Evolutionary conservation across 495 filamentous ascomycete species (phyloP).

Genomic region (Penicillium goetzii): DNA sequence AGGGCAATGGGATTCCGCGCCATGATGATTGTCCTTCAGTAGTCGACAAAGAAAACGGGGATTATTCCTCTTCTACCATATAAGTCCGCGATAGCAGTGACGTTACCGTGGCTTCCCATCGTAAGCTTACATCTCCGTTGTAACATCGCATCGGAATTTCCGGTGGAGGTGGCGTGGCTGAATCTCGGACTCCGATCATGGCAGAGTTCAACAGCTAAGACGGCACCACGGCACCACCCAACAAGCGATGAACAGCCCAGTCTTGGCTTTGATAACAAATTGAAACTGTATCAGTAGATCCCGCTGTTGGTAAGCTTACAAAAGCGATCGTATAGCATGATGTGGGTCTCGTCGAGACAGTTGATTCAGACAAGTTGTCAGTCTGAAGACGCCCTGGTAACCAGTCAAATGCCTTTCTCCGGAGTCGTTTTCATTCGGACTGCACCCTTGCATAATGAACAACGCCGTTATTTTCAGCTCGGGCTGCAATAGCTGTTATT

Average conservation of each 20-base stretch:
- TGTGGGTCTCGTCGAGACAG: too few relatives aligned
- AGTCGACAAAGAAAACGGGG: not conserved
- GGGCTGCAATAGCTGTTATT: too few relatives aligned
- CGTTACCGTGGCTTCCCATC: not conserved
- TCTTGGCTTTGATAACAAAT: too few relatives aligned
- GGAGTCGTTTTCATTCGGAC: too few relatives aligned
- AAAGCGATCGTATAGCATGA: too few relatives aligned
- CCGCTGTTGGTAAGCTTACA: too few relatives aligned
- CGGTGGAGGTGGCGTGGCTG: not conserved
- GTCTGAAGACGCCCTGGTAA: too few relatives aligned
- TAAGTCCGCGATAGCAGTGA: not conserved
- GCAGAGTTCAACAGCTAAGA: not conserved
- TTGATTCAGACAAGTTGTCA: too few relatives aligned
- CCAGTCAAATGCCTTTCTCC: too few relatives aligned
- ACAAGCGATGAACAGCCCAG: conserved; percentile 41
- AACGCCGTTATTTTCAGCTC: too few relatives aligned
- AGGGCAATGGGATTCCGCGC: conserved; percentile 21
- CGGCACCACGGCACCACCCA: not conserved
- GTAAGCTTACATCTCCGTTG: not conserved
- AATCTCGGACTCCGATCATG: conserved; percentile 3
- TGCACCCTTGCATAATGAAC: too few relatives aligned
- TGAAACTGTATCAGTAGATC: too few relatives aligned
- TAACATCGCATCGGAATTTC: not conserved
- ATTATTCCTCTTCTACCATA: not conserved
- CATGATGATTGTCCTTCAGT: not conserved